Evolutionary conservation across 202 grass and related monocot species (phyloP), one percentile per base, ranked within the genome.

Genomic region (Carex sylvatica): DNA sequence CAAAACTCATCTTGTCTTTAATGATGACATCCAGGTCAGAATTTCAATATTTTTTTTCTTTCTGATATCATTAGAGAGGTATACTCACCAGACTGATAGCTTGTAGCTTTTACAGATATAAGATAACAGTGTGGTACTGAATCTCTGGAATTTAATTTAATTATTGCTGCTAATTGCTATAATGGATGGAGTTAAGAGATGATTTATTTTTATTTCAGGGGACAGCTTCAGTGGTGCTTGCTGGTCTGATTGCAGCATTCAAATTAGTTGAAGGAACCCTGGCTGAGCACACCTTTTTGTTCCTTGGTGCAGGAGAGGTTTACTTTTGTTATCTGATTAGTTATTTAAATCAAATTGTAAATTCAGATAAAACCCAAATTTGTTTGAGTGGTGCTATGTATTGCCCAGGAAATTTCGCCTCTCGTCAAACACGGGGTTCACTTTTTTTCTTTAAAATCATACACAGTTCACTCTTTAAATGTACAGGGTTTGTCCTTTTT

Each of bases 251-350:
- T 89, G 65, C 96, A 87, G 82, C 91, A 61, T 82, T 96, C 6
- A 93, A 96, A 84, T 47, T 88, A 38, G 93, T 96, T 35, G 93
- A 93, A 84, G 93, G 96, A 90, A 93, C 91, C 78, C 88, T 99
- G 51, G 89, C 91, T 70, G 96, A 99, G 78, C 96, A 99, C 77
- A 96, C 96, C 64, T 99, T 93, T 83, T 84, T 99, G 84, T 99
- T 99, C 86, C 93, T 99, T 89, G 96, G 96, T 85, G 96, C 93
- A 87, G 96, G 96, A 3, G 96, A 99, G 96, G 96, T 98, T 74
- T 76, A 83, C 54, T 80, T 63, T 79, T 81, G 38, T 82, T 69
- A 72, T 53, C 2, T 49, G 30, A 69, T 87, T 44, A 49, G 68
- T 85, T 72, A 24, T 84, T 46, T 84, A 20, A 80, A 85, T 78